phyloP scores from a whole-genome alignment of 768 basidiomycete genomes.

The Tremella fuciformis region DNA sequence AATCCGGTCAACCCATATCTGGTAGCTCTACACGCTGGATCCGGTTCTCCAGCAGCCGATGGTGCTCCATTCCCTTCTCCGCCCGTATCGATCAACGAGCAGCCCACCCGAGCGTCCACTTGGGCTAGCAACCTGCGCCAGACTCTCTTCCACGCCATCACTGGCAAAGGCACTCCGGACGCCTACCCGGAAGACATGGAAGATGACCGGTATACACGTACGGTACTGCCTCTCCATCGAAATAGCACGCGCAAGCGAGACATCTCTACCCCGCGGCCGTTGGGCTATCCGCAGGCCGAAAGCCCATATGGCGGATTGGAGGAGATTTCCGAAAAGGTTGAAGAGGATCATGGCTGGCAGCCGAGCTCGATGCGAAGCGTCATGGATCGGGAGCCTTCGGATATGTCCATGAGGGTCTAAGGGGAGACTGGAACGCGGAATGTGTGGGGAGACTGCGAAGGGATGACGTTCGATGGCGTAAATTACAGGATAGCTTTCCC shows the following conservation, averaged over 20 bases:
- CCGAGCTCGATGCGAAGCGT: neutral
- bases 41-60: slow-evolving; percentile 6
- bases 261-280: neutral
- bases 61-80: slow-evolving; percentile 18
- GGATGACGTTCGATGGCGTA: no score
- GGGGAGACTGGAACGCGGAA: no score
- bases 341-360: slow-evolving; percentile 5
- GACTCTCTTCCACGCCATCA: slow-evolving; percentile 38
- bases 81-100: slow-evolving; percentile 5
- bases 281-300: no score
- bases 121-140: slow-evolving; percentile 41
- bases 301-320: slow-evolving; percentile 13
- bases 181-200: neutral
- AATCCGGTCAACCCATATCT: slow-evolving; percentile 9
- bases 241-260: slow-evolving; percentile 15
- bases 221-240: slow-evolving; percentile 26
- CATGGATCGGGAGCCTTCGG: neutral
- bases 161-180: slow-evolving; percentile 15
- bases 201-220: slow-evolving; percentile 36
- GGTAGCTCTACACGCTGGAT: slow-evolving; percentile 11
- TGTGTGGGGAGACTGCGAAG: no score
- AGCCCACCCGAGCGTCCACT: slow-evolving; percentile 29
- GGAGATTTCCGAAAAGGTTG: slow-evolving; percentile 7
- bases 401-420: no score
- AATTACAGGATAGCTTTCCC: no score